These are phyloP conservation scores for Lactarius indigo DNA, from an alignment of 768 basidiomycete species.

Conservation along the genomic window DNA sequence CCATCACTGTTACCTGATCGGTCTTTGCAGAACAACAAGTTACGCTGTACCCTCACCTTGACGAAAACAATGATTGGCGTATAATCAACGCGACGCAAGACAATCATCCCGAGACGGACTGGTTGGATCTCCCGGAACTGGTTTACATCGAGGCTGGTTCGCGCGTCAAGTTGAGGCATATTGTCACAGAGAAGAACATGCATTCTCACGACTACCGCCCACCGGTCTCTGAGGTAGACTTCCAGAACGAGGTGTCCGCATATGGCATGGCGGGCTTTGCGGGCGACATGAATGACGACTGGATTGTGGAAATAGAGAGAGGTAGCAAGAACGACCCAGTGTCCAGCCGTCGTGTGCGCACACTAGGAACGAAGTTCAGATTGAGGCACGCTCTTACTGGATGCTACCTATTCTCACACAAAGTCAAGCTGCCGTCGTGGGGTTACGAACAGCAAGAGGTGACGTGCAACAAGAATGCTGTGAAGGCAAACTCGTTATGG, in stretches of 20 bases:
- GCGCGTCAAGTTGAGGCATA: constrained; percentile 80
- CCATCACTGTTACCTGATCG: background rate
- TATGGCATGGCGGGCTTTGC: constrained; percentile 85
- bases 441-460: constrained; percentile 98
- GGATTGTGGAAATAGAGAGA: constrained; percentile 80
- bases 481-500: constrained; percentile 87
- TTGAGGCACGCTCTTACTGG: constrained; percentile 82
- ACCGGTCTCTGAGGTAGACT: constrained; percentile 95
- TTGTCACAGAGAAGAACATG: constrained; percentile 75
- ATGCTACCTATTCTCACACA: constrained; percentile 97
- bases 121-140: constrained; percentile 47
- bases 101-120: constrained; percentile 43
- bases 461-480: constrained; percentile 98
- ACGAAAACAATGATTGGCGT: constrained; percentile 92
- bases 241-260: constrained; percentile 96
- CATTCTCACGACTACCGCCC: constrained; percentile 96
- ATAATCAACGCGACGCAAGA: constrained; percentile 70
- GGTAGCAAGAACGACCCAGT: constrained; percentile 61
- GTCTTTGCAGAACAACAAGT: constrained; percentile 83
- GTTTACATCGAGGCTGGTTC: constrained; percentile 59
- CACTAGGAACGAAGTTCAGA: constrained; percentile 78
- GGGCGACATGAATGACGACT: constrained; percentile 93
- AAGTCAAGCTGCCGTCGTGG: constrained; percentile 97
- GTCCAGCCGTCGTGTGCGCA: constrained; percentile 67
- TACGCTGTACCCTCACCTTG: constrained; percentile 98